Conservation (phyloP, 208 protist genomes). For the Lotmaria passim region DNA sequence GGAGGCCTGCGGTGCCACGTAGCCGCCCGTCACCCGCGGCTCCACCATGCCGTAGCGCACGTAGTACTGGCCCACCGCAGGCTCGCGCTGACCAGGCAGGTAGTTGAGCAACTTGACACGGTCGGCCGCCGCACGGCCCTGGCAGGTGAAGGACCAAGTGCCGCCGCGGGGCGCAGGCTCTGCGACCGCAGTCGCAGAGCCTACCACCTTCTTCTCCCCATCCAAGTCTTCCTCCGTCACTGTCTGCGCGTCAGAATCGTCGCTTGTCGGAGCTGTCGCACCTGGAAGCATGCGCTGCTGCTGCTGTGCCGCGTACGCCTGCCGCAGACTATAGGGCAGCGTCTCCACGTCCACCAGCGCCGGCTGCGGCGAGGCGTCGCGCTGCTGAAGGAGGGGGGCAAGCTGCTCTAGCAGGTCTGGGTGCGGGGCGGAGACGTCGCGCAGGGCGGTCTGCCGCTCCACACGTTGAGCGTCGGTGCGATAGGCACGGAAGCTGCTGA, state of each 20-base stretch:
- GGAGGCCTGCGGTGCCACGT: conserved; percentile 45
- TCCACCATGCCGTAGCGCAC: conserved; percentile 62
- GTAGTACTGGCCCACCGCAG: conserved; percentile 77
- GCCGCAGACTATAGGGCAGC: conserved; percentile 47
- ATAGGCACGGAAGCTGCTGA: conserved; percentile 87
- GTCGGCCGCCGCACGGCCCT: conserved; percentile 34
- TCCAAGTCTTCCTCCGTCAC: conserved; percentile 6
- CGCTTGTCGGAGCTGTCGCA: background rate
- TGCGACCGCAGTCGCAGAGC: conserved; percentile 1
- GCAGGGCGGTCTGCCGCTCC: conserved; percentile 46
- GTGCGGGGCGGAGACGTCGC: conserved; percentile 60
- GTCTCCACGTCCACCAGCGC: conserved; percentile 60
- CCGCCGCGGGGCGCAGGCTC: conserved; percentile 12
- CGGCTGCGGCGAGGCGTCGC: conserved; percentile 17
- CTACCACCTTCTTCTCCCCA: background rate
- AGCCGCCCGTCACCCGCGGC: conserved; percentile 68
- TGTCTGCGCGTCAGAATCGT: background rate
- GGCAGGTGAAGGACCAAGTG: conserved; percentile 56
- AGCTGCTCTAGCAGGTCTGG: conserved; percentile 71
- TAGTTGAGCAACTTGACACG: conserved; percentile 26
- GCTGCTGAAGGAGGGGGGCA: conserved; percentile 47
- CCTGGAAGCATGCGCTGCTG: background rate
- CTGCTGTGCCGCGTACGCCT: conserved; percentile 17
- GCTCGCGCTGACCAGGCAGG: conserved; percentile 58
- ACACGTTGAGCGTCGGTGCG: conserved; percentile 63